Conservation (phyloP, 306 rosid genomes). For the Astragalus glycyphyllos region DNA sequence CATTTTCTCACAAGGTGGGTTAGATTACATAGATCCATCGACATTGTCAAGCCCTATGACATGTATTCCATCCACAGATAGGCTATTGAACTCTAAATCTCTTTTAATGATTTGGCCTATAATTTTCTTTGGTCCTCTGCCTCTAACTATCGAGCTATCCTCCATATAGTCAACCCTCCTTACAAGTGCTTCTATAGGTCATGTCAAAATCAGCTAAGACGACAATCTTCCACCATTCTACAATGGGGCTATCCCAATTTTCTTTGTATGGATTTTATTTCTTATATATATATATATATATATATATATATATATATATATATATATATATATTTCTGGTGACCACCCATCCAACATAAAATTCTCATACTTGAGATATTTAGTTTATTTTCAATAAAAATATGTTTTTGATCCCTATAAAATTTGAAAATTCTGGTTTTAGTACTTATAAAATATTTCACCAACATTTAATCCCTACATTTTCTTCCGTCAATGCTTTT, state of each 20-base stretch:
- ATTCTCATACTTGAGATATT: not conserved
- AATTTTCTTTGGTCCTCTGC: not conserved
- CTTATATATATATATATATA: not conserved
- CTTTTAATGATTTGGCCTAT: not conserved
- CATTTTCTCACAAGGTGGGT: conserved; percentile 1
- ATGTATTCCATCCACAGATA: not conserved
- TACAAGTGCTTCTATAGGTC: not conserved
- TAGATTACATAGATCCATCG: not conserved
- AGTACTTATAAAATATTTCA: no score
- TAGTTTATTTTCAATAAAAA: not conserved
- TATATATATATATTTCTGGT: not conserved
- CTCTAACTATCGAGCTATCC: not conserved
- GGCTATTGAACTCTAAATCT: not conserved
- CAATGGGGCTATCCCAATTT: conserved; percentile 5
- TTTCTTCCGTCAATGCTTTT: no score
- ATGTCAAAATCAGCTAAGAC: not conserved
- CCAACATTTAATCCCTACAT: no score
- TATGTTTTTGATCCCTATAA: no score
- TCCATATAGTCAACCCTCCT: not conserved
- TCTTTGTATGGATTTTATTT: not conserved
- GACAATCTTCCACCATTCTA: conserved; percentile 1
- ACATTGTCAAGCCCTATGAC: conserved; percentile 1
- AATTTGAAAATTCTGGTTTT: no score
- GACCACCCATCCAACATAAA: conserved; percentile 3
- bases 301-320: not conserved